These are phyloP conservation scores for Claviceps digitariae DNA, from an alignment of 2,329 filamentous ascomycete genomes.

Conservation along the genomic window DNA sequence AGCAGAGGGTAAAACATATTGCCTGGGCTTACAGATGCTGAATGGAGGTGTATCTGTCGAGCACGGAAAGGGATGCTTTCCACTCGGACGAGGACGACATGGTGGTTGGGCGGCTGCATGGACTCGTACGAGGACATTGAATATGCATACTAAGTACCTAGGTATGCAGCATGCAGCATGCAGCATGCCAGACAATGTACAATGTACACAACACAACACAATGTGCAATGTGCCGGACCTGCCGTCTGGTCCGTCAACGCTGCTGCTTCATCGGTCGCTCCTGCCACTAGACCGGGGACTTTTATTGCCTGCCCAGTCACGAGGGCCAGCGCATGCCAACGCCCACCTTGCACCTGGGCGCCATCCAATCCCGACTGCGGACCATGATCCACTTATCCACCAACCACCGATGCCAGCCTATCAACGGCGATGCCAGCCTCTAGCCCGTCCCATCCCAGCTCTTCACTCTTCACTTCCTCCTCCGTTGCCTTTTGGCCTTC, in stretches of 20 bases:
- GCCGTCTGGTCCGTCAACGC: neutral
- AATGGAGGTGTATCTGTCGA: constrained; percentile 49
- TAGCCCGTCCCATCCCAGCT: neutral
- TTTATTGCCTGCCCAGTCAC: neutral
- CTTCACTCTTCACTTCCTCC: constrained; percentile 3
- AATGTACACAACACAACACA: too few species aligned
- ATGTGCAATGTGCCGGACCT: neutral
- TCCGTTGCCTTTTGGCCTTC: neutral
- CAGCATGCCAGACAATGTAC: too few species aligned
- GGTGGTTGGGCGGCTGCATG: too few species aligned
- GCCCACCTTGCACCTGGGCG: neutral
- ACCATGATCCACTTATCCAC: neutral
- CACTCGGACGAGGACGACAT: constrained; percentile 15
- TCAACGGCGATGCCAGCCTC: neutral
- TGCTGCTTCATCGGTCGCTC: neutral
- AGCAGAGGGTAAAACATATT: neutral
- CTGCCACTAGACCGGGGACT: neutral
- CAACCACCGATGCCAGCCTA: neutral
- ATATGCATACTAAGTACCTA: too few species aligned
- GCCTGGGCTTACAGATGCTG: constrained; percentile 29
- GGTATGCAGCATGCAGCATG: too few species aligned
- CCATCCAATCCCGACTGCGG: neutral
- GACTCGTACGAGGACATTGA: too few species aligned
- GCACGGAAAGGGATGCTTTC: constrained; percentile 39
- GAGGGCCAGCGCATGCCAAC: neutral